Percentiles rank a stretch among this genome's conserved stretches.
These are phyloP conservation scores for Cryphonectria nitschkei DNA, from an alignment of 2,329 filamentous ascomycete species.

Conservation along the genomic window DNA sequence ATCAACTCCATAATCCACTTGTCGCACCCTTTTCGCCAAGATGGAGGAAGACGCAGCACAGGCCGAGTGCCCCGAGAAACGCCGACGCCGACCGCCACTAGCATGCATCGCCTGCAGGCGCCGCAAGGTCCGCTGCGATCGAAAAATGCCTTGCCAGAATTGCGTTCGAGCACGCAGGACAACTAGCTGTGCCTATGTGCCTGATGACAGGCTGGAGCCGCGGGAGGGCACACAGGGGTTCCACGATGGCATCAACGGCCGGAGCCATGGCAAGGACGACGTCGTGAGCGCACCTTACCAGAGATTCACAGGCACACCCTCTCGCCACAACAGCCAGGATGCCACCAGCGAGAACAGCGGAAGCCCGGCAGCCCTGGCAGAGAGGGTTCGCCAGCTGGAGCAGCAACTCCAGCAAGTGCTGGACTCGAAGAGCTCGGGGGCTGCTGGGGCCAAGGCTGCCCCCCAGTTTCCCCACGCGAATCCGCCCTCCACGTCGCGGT, in stretches of 20 bases:
- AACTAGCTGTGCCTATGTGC: constrained; percentile 40
- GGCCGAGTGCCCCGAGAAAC: constrained; percentile 20
- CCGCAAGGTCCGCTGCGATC: constrained; percentile 50
- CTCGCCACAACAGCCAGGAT: constrained; percentile 24
- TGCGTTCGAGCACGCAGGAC: constrained; percentile 44
- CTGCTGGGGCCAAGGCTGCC: constrained; percentile 36
- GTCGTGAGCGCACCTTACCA: constrained; percentile 17
- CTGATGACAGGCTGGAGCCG: constrained; percentile 30
- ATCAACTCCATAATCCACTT: not conserved
- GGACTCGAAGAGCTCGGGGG: constrained; percentile 20
- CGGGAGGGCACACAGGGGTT: constrained; percentile 13
- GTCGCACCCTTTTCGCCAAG: not conserved
- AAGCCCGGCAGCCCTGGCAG: constrained; percentile 44
- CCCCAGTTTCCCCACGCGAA: constrained; percentile 42
- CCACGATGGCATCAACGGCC: constrained; percentile 8
- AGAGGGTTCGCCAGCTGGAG: constrained; percentile 48
- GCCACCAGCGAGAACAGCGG: constrained; percentile 25
- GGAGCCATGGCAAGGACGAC: constrained; percentile 13
- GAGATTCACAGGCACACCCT: constrained; percentile 1
- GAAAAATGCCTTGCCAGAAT: constrained; percentile 46
- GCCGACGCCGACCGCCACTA: constrained; percentile 30
- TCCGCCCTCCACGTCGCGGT: constrained; percentile 48
- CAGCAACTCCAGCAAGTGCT: constrained; percentile 41
- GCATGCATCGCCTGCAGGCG: constrained; percentile 46
- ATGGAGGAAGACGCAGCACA: constrained; percentile 6